A percentile compares a stretch with the other conserved stretches of the same genome.
phyloP scores from a whole-genome alignment of 345 rosid genomes.

The Noccaea caerulescens region DNA sequence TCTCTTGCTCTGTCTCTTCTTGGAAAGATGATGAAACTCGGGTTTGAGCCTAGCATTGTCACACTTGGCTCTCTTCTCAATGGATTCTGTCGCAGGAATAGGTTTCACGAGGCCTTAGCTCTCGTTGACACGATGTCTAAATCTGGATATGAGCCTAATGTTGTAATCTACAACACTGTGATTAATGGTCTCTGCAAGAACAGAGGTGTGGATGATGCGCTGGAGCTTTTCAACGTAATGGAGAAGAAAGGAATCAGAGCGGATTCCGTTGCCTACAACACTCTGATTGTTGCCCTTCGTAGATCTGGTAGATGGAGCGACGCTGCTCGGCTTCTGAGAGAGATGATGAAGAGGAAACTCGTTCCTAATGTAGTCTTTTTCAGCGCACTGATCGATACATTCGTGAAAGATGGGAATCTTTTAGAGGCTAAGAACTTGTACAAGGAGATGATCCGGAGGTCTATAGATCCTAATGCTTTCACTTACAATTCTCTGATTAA shows the following conservation, averaged over 20 bases:
- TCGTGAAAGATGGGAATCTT: conserved; percentile 21
- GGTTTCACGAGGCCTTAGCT: conserved; percentile 24
- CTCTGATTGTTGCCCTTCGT: background rate
- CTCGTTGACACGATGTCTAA: conserved; percentile 18
- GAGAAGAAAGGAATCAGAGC: conserved; percentile 22
- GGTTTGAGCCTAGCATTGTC: conserved; percentile 29
- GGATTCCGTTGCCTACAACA: conserved; percentile 33
- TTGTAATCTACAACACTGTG: conserved; percentile 35
- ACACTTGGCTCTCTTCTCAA: conserved; percentile 33
- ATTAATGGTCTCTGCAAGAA: conserved; percentile 35
- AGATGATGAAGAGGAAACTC: conserved; percentile 27
- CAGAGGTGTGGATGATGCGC: conserved; percentile 9
- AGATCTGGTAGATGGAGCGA: conserved; percentile 35
- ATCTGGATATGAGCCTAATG: conserved; percentile 24
- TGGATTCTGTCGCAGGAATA: conserved; percentile 15
- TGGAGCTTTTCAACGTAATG: conserved; percentile 19
- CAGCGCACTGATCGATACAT: conserved; percentile 26
- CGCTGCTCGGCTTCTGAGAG: conserved; percentile 13
- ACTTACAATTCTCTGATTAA: conserved; percentile 37
- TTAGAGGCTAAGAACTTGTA: conserved; percentile 22
- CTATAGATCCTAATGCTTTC: conserved; percentile 20
- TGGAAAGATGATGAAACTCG: conserved; percentile 39
- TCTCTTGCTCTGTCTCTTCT: conserved; percentile 26
- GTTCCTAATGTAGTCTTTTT: conserved; percentile 15
- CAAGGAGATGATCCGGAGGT: conserved; percentile 35